Evolutionary conservation across 805 yeast species (phyloP), one percentile per base, ranked within the genome.

Genomic region (Candida suzukii): DNA sequence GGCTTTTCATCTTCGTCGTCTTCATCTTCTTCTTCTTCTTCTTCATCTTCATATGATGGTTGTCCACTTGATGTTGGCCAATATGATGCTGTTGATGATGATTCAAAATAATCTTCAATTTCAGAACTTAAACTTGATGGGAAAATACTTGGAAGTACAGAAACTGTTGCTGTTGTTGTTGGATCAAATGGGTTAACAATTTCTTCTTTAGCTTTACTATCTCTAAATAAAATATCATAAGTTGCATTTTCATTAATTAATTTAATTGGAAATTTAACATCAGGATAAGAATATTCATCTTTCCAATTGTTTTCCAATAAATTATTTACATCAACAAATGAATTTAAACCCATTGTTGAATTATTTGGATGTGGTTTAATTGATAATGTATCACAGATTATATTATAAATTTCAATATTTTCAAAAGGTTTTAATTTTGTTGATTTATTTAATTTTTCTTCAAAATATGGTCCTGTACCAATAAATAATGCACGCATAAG

Each of bases 401-500:
- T 69, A 48, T 81, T 77, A 60, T 87, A 90, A 5, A 90, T 70
- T 45, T 88, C 85, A 13, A 73, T 66, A 57, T 88, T 91, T 11
- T 70, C 63, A 52, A 90, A 83, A 4, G 96, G 95, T 46, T 64
- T 58, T 19, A 76, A 64, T 48, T 66, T 66, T 40, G 47, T 46
- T 17, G 52, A 41, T 6, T 68, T 61, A 17, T 68, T 60, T 3
- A 46, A 35, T 19, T 44, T 46, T 9, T 51, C 46, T 31, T 62
- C 54, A 59, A 90, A 88, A 53, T 72, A 84, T 0, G 96, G 96
- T 0, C 98, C 98, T 2, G 71, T 58, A 0, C 83, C 95, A 32
- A 87, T 51, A 57, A 91, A 90, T 10, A 86, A 51, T 0, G 95
- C 88, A 39, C 95, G 66, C 96, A 88, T 88, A 43, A 88, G 64